Percentiles rank a stretch among this genome's conserved stretches.
Conservation (phyloP, 75 land plant genomes). For the Picea sitchensis region DNA sequence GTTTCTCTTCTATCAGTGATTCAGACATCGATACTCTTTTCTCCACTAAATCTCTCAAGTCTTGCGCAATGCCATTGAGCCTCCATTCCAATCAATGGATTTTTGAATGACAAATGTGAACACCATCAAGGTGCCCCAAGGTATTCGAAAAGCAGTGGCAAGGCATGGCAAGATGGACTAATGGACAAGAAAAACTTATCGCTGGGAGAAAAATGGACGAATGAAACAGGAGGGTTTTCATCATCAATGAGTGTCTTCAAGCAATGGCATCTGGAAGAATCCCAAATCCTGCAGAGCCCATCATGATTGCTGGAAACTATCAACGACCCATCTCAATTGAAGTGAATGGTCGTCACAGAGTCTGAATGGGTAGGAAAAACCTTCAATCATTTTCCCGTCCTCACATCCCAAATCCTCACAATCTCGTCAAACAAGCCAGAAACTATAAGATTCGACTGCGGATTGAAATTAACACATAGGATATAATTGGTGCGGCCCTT, state of each 20-base stretch:
- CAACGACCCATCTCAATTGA: constrained; percentile 53
- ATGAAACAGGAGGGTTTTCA: constrained; percentile 78
- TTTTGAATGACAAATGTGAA: no score
- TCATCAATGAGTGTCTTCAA: constrained; percentile 81
- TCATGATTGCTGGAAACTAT: constrained; percentile 75
- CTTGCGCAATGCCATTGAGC: no score
- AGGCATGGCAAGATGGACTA: no score
- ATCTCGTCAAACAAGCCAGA: constrained; percentile 90
- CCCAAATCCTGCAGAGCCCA: constrained; percentile 70
- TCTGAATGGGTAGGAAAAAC: constrained; percentile 48
- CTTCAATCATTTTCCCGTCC: constrained; percentile 46
- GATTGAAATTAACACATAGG: constrained; percentile 87
- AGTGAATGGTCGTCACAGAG: constrained; percentile 71
- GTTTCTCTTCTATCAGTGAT: no score
- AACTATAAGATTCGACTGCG: constrained; percentile 77
- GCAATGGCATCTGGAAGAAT: constrained; percentile 50
- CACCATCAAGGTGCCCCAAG: no score
- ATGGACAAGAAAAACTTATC: constrained; percentile 64
- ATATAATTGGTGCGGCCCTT: constrained; percentile 31
- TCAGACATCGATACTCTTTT: no score
- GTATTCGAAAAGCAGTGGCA: no score
- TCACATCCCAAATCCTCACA: constrained; percentile 69
- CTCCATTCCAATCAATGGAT: no score
- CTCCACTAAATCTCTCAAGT: no score
- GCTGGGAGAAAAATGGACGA: constrained; percentile 77